Conservation (phyloP, 208 protist species). For the Naegleria gruberi region DNA sequence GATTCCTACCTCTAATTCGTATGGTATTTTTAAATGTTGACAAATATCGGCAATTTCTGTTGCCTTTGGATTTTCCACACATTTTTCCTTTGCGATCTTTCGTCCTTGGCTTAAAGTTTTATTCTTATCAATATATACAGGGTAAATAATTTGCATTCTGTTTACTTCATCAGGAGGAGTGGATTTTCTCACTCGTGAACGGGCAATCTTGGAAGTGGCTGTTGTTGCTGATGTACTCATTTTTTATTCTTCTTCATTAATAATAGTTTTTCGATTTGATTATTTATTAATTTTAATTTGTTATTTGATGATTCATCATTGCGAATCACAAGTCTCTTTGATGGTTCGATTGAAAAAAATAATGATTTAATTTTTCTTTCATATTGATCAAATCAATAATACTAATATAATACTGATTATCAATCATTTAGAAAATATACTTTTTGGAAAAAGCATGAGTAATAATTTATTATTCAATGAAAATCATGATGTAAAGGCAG, state of each 20-base stretch:
- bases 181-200: not conserved
- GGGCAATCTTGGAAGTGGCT: no score
- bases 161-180: not conserved
- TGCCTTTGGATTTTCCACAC: not conserved
- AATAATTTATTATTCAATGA: no score
- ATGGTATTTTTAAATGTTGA: not conserved
- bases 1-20: not conserved
- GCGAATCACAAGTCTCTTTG: no score
- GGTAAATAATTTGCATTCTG: not conserved
- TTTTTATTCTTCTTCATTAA: not conserved
- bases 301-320: not conserved
- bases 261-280: not conserved
- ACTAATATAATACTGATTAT: no score
- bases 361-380: no score
- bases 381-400: no score
- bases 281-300: not conserved
- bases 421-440: no score
- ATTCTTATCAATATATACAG: conserved; percentile 8
- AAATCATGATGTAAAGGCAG: no score
- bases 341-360: no score
- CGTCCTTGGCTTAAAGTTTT: not conserved
- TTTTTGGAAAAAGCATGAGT: no score
- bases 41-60: not conserved
- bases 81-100: not conserved
- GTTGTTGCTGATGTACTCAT: not conserved